Evolutionary conservation across 1,139 yeast species (phyloP).

Genomic region (Meyerozyma athensensis): DNA sequence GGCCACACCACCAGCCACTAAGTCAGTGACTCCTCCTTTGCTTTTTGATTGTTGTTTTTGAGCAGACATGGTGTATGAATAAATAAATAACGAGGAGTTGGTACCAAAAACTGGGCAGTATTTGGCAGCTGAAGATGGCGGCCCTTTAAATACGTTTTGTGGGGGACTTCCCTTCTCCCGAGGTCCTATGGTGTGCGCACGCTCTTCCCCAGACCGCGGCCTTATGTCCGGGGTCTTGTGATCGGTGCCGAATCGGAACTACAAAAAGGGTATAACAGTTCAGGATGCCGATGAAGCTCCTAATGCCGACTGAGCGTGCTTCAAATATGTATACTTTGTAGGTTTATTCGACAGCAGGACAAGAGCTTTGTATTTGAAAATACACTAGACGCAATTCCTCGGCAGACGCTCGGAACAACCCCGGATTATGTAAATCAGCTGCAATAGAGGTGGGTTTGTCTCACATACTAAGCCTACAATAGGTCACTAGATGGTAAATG

Average conservation of each 20-base stretch:
- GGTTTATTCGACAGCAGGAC: too few relatives aligned
- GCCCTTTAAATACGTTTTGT: constrained; percentile 7
- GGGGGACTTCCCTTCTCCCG: constrained; percentile 15
- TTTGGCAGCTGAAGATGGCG: neutral
- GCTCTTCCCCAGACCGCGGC: constrained; percentile 4
- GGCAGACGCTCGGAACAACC: too few relatives aligned
- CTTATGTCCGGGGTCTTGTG: constrained; percentile 4
- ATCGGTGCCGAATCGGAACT: neutral
- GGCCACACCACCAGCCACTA: constrained; percentile 95
- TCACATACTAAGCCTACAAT: too few relatives aligned
- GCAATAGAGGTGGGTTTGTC: too few relatives aligned
- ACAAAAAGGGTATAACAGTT: too few relatives aligned
- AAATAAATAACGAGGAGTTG: constrained; percentile 2
- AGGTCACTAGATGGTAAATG: too few relatives aligned
- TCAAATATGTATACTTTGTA: too few relatives aligned
- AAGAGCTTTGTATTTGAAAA: too few relatives aligned
- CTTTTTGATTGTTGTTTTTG: constrained; percentile 17
- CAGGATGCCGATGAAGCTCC: too few relatives aligned
- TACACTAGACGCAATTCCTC: too few relatives aligned
- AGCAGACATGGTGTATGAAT: constrained; percentile 15
- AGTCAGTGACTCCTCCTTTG: constrained; percentile 57
- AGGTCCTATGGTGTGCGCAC: constrained; percentile 6
- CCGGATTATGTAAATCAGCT: too few relatives aligned
- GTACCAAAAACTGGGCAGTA: constrained; percentile 6
- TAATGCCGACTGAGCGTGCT: too few relatives aligned